Conservation (phyloP, 495 filamentous ascomycete genomes). For the Daldinia caldariorum region DNA sequence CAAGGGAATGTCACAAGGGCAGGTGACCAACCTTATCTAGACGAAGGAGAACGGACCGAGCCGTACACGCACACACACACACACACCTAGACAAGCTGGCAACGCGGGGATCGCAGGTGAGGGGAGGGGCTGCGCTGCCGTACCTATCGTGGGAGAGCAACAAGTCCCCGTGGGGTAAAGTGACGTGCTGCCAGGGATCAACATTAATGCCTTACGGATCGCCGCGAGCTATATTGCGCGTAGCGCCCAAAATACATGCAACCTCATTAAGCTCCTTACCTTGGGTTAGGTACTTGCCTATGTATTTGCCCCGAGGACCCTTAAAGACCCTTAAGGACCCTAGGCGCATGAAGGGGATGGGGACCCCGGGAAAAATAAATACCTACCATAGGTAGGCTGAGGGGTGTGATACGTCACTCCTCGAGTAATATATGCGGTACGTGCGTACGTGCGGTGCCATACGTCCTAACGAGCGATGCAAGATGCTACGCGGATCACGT, state of each 20-base stretch:
- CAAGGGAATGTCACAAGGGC: constrained; percentile 10
- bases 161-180: constrained; percentile 4
- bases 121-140: background rate
- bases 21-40: constrained; percentile 36
- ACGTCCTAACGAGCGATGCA: constrained; percentile 18
- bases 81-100: constrained; percentile 6
- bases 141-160: constrained; percentile 13
- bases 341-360: constrained; percentile 23
- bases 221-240: constrained; percentile 34
- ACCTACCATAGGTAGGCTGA: background rate
- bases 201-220: constrained; percentile 24
- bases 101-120: constrained; percentile 2
- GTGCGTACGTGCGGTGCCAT: constrained; percentile 20
- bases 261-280: constrained; percentile 1
- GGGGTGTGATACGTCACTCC: background rate
- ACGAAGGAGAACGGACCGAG: constrained; percentile 34
- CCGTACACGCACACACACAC: constrained; percentile 12
- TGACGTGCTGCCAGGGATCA: constrained; percentile 30
- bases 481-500: constrained; percentile 9
- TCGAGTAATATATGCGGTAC: constrained; percentile 33
- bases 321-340: constrained; percentile 19
- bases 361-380: constrained; percentile 5
- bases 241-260: constrained; percentile 23
- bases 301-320: background rate
- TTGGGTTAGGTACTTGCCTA: background rate